Base-by-base conservation (phyloP, 2,329 filamentous ascomycete genomes). In the Paraconiothyrium sp. region DNA sequence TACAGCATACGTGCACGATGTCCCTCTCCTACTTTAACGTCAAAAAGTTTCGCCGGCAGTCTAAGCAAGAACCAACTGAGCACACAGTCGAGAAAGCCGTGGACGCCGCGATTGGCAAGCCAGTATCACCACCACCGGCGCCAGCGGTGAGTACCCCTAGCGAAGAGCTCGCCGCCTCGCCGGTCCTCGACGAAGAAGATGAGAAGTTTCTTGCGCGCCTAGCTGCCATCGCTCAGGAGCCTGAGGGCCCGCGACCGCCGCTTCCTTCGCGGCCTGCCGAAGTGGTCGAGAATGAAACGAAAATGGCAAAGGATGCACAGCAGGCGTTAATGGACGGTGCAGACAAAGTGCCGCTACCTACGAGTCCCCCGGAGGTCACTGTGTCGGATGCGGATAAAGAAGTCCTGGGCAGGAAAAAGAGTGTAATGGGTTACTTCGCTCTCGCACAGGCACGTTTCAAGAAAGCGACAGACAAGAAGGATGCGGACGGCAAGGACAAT, bases 181-280 rank as follows among this genome's bases (percentile, higher is more conserved):
- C 82, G 6, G 82, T 89, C 2, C 73, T 89, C n/a, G 86, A 84
- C 20, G 82, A 85, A n/a, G 86, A 88, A 68, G 87, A 89, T 63
- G 85, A 89, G 67, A 79, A 82, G 56, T 89, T 88, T 67, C 75
- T 89, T 37, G 79, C 82, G 57, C 78, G 78, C 37, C 82, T 88
- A 35, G 83, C 83, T 3, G 80, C 82, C 8, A 79, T 83, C 39
- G 77, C 80, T 20, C 73, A 77, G 52, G 77, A 78, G 62, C 75
- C 75, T 11, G 76, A 78, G 63, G 71, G 75, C 39, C 69, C 77
- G 3, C 78, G 80, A 1, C 80, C 81, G n/a, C 79, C 80, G 13
- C 74, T 82, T 8, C 81, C 81, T 9, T 71, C 70, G 10, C 72
- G 76, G 34, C 77, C 76, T 4, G 71, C 67, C 4, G 73, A 75